Evolutionary conservation across 2,329 filamentous ascomycete species (phyloP).

Genomic region (Talaromyces islandicus): DNA sequence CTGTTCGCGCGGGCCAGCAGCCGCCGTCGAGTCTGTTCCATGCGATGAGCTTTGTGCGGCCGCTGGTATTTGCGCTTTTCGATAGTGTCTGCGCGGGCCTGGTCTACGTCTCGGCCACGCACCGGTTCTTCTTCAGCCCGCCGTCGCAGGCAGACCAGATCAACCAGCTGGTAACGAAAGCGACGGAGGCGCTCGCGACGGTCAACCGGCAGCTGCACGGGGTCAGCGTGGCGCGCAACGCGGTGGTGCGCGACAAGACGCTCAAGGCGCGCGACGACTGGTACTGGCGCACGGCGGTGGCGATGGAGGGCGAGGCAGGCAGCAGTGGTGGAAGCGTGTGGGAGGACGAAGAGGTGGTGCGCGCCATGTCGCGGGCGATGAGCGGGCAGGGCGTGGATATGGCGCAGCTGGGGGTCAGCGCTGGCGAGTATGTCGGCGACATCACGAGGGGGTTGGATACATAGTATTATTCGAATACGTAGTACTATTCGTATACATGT

Average conservation of each 20-base stretch:
- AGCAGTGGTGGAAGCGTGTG: constrained; percentile 45
- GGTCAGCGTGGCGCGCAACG: constrained; percentile 72
- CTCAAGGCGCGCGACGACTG: constrained; percentile 60
- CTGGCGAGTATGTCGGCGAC: constrained; percentile 38
- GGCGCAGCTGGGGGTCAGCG: constrained; percentile 35
- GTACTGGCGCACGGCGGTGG: constrained; percentile 61
- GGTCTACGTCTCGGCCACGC: constrained; percentile 72
- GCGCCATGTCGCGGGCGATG: constrained; percentile 68
- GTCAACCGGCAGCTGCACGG: constrained; percentile 64
- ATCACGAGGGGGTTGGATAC: constrained; percentile 35
- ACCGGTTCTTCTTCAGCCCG: constrained; percentile 65
- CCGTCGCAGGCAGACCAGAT: constrained; percentile 60
- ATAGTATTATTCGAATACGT: too few species aligned
- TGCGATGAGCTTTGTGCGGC: constrained; percentile 54
- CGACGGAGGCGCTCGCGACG: constrained; percentile 51
- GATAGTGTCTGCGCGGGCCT: constrained; percentile 59
- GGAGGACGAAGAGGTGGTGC: constrained; percentile 62
- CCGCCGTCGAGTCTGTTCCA: constrained; percentile 42
- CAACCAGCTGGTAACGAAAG: constrained; percentile 44
- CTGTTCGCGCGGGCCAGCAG: constrained; percentile 57
- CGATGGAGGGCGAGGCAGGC: constrained; percentile 65
- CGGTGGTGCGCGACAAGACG: constrained; percentile 65
- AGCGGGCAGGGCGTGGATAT: constrained; percentile 54
- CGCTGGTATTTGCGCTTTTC: constrained; percentile 57
- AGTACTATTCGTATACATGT: too few species aligned